Percentiles rank a stretch among this genome's conserved stretches.
phyloP scores from a whole-genome alignment of 768 basidiomycete species.

The Pholiota microspora region DNA sequence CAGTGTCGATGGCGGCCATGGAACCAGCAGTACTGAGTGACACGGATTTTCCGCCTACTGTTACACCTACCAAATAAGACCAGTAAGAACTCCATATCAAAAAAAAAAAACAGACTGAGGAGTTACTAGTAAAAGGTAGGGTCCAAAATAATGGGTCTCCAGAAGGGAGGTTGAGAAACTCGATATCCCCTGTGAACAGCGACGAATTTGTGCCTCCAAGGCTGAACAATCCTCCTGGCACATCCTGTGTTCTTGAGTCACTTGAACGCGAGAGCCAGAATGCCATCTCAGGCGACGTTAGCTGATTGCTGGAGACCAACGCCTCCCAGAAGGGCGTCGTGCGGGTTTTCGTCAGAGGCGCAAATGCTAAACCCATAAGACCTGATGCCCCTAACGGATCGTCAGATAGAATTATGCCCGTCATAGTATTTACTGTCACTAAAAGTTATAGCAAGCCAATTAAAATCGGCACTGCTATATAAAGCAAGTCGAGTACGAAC shows the following conservation, averaged over 20 bases:
- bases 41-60: slow-evolving; percentile 54
- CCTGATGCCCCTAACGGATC: slow-evolving; percentile 44
- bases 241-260: slow-evolving; percentile 29
- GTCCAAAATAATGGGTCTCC: slow-evolving; percentile 56
- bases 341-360: slow-evolving; percentile 51
- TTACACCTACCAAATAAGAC: slow-evolving; percentile 42
- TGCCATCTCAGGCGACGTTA: slow-evolving; percentile 53
- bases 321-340: slow-evolving; percentile 67
- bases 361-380: slow-evolving; percentile 76
- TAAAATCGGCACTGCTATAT: neutral
- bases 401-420: slow-evolving; percentile 41
- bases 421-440: slow-evolving; percentile 61
- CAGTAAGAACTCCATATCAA: slow-evolving; percentile 1
- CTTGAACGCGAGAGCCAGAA: slow-evolving; percentile 52
- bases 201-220: slow-evolving; percentile 66
- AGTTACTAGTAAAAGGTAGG: slow-evolving; percentile 50
- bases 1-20: slow-evolving; percentile 87
- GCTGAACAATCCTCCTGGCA: slow-evolving; percentile 66
- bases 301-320: slow-evolving; percentile 37
- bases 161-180: slow-evolving; percentile 54
- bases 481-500: slow-evolving; percentile 34
- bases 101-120: too few relatives aligned
- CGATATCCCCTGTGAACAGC: slow-evolving; percentile 66
- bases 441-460: neutral
- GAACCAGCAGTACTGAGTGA: slow-evolving; percentile 40